Conservation (phyloP, 2,329 filamentous ascomycete genomes). For the Akanthomyces dipterigenus region DNA sequence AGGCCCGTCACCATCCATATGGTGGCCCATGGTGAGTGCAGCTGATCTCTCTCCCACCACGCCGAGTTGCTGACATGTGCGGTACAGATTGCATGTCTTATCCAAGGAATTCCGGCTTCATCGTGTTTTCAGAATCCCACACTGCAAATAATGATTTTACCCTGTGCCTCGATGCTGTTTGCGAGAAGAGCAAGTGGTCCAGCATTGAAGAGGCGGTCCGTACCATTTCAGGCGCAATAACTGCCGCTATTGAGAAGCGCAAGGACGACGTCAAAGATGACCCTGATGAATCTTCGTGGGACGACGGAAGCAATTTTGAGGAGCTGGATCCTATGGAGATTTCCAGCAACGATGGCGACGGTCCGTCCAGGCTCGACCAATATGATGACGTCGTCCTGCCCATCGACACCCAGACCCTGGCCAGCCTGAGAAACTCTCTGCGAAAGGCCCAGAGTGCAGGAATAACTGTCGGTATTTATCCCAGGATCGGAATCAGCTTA, state of each 20-base stretch:
- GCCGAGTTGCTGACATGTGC: neutral
- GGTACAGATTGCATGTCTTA: constrained; percentile 1
- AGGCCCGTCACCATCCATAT: neutral
- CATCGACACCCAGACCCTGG: constrained; percentile 14
- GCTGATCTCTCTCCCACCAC: neutral
- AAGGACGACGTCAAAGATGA: constrained; percentile 24
- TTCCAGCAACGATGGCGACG: constrained; percentile 26
- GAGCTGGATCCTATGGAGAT: constrained; percentile 28
- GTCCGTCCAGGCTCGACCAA: neutral
- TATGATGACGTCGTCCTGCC: constrained; percentile 24
- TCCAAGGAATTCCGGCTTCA: neutral
- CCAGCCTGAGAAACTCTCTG: constrained; percentile 43
- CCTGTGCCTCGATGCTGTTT: neutral
- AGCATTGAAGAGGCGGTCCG: constrained; percentile 3
- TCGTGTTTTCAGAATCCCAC: neutral
- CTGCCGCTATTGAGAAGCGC: constrained; percentile 26
- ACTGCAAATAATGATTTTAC: neutral
- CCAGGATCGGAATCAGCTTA: constrained; percentile 42
- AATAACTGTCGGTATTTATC: constrained; percentile 56
- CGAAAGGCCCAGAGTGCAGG: constrained; percentile 54
- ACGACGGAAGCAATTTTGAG: constrained; percentile 20
- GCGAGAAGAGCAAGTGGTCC: neutral
- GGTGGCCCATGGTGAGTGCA: constrained; percentile 6
- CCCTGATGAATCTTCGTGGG: neutral
- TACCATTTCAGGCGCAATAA: constrained; percentile 21